These are phyloP conservation scores for Vigna radiata DNA, from an alignment of 306 rosid genomes.

Conservation along the genomic window DNA sequence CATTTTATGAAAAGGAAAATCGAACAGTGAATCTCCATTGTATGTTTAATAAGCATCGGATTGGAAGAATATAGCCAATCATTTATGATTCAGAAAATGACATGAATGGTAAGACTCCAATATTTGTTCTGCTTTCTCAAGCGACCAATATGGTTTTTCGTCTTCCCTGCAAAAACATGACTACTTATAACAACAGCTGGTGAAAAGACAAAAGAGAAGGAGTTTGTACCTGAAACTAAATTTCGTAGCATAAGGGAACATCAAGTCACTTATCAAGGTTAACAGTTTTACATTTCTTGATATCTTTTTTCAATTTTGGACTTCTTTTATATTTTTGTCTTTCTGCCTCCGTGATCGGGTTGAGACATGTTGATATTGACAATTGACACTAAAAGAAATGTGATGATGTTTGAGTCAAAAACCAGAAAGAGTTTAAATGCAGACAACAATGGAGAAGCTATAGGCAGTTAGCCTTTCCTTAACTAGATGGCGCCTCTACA, in stretches of 20 bases:
- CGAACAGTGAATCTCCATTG: neutral
- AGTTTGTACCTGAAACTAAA: conserved; percentile 2
- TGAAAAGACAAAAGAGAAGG: neutral
- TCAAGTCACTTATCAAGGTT: conserved; percentile 2
- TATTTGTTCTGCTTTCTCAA: neutral
- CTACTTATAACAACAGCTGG: neutral
- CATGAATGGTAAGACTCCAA: neutral
- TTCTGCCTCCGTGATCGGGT: neutral
- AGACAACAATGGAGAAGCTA: conserved; percentile 18
- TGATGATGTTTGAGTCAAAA: conserved; percentile 1
- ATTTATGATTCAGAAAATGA: neutral
- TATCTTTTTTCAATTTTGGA: neutral
- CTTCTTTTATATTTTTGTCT: neutral
- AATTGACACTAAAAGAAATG: conserved; percentile 5
- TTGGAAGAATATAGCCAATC: neutral
- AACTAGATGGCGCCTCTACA: conserved; percentile 38
- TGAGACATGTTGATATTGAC: conserved; percentile 17
- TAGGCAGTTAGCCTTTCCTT: conserved; percentile 35
- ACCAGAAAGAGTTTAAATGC: neutral
- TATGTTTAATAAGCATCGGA: neutral
- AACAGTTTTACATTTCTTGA: neutral
- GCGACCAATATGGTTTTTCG: neutral
- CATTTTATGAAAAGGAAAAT: neutral
- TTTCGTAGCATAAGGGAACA: conserved; percentile 1
- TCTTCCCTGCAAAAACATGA: neutral